Base-by-base conservation (phyloP, 345 rosid genomes). In the Eucalyptus pumila region DNA sequence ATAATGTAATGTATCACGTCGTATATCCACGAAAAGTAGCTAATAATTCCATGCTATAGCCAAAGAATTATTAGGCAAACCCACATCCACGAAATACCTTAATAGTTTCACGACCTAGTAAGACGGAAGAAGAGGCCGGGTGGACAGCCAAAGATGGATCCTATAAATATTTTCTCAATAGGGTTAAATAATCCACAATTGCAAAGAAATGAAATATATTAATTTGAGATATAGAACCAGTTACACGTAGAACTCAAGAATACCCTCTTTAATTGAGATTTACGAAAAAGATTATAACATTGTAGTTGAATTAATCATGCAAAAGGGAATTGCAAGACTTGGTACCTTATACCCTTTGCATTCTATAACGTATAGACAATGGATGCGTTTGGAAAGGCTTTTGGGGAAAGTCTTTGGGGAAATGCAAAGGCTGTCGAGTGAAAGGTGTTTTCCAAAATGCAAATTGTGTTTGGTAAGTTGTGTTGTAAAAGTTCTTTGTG, bases 401-500 rank as follows among this genome's bases (percentile, higher is more conserved):
- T 49, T 13, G 50, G 6, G 2, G 2, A 48, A 12, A 12, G 2
- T 4, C 2, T 48, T 48, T 48, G 1, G 1, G 15, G 6, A 48
- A 48, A 48, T 48, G 50, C 15, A 48, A 48, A 48, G 15, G 6
- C 6, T 48, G 1, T 48, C 13, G 50, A 48, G 50, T 48, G 50
- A 48, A 49, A 1, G 2, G 16, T 49, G 16, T 49, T 49, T 49
- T 49, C 0, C 6, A 13, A 48, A 13, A 4, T 48, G 1, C 6
- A 48, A 5, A 5, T 48, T 48, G 15, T 48, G 50, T 48, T 48
- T 48, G 50, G 15, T 14, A 48, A 48, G 13, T 48, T 48, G 50
- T 48, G 5, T 48, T 48, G 2, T 48, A 48, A 13, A 48, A 48
- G 50, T 48, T 15, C 0, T 48, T 48, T 48, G 6, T 48, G 2